Conservation (phyloP, 2,329 filamentous ascomycete species). For the Colletotrichum musicola region DNA sequence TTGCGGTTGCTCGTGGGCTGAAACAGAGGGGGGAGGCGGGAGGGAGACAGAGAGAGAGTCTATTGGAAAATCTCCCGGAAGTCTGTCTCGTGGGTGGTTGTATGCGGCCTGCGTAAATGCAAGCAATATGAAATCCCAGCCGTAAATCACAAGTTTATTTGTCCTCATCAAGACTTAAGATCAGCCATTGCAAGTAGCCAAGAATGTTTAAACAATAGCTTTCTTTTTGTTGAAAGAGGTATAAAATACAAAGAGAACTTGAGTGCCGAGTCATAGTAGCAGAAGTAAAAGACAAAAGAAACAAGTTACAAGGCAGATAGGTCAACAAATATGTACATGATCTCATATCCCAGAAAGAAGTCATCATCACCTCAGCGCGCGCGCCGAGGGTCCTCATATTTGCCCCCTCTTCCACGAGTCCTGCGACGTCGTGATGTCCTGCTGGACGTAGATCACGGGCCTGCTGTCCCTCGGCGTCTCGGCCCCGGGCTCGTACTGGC, state of each 20-base stretch:
- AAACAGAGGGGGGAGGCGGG: background rate
- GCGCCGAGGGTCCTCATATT: background rate
- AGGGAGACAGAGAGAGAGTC: too few relatives aligned
- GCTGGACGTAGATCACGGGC: conserved; percentile 34
- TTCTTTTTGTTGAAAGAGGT: background rate
- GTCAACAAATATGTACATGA: conserved; percentile 9
- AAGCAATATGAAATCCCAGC: conserved; percentile 2
- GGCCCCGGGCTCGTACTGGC: conserved; percentile 22
- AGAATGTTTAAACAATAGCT: too few relatives aligned
- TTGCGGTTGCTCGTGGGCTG: background rate
- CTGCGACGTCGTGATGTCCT: conserved; percentile 28
- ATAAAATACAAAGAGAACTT: background rate
- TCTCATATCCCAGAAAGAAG: conserved; percentile 6
- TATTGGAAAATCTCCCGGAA: conserved; percentile 19
- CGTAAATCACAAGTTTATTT: background rate
- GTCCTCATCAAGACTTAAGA: too few relatives aligned
- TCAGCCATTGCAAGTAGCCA: too few relatives aligned
- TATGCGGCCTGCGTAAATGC: background rate
- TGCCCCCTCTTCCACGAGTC: conserved; percentile 10
- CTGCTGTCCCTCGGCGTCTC: conserved; percentile 17
- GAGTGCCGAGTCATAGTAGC: background rate
- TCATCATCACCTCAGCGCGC: background rate
- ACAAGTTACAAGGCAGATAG: conserved; percentile 5
- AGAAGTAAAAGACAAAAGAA: background rate
- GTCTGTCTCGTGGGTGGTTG: background rate